phyloP scores from a whole-genome alignment of 192 early-diverging fungal species.

The Pilaira anomala region DNA sequence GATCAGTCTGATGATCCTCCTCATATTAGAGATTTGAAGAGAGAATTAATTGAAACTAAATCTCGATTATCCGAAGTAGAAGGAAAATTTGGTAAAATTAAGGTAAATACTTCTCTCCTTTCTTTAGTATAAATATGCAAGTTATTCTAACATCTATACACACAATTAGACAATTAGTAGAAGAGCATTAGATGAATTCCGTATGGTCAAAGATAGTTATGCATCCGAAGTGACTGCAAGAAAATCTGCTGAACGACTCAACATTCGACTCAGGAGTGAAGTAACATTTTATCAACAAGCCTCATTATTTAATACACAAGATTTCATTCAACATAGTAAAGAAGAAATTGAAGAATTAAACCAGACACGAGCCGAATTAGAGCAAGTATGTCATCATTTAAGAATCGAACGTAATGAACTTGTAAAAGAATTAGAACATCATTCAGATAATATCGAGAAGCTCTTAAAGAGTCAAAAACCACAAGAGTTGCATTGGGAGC shows the following conservation, averaged over 20 bases:
- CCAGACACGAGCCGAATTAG: constrained; percentile 6
- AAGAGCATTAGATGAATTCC: constrained; percentile 38
- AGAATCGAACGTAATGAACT: constrained; percentile 13
- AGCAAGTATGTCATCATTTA: constrained; percentile 9
- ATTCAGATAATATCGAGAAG: constrained; percentile 8
- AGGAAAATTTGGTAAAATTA: constrained; percentile 31
- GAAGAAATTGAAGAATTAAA: constrained; percentile 22
- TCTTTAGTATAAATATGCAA: background rate
- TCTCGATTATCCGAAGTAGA: constrained; percentile 23
- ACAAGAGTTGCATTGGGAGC: constrained; percentile 14
- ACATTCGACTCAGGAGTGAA: constrained; percentile 25
- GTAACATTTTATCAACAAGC: constrained; percentile 28
- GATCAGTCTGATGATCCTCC: background rate
- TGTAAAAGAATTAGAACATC: constrained; percentile 11
- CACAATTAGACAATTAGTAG: constrained; percentile 36
- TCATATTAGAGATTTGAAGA: constrained; percentile 8
- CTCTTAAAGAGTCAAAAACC: constrained; percentile 13
- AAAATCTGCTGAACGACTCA: constrained; percentile 29
- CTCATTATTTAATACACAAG: background rate
- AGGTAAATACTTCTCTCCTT: constrained; percentile 20
- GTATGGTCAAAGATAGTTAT: constrained; percentile 43
- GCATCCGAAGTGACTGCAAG: constrained; percentile 28
- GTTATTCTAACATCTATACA: background rate
- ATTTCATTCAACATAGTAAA: constrained; percentile 2
- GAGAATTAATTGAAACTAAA: constrained; percentile 21